Percentiles rank a stretch among this genome's conserved stretches.
Evolutionary conservation across 371 early-diverging fungal genomes (phyloP).

Genomic region (Lichtheimia ornata): DNA sequence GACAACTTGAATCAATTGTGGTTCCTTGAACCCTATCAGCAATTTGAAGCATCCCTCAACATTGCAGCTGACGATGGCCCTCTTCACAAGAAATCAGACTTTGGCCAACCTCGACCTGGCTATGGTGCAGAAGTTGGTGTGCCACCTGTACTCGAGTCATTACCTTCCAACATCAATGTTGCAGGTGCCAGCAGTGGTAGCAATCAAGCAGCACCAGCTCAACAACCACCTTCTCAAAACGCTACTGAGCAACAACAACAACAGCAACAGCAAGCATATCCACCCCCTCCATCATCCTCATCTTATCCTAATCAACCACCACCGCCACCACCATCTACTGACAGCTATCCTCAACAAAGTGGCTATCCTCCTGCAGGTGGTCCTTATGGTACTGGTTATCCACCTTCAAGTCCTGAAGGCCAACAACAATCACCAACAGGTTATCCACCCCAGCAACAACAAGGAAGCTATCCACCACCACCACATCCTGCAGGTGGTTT

Average conservation of each 20-base stretch:
- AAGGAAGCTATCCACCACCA: slow-evolving; percentile 3
- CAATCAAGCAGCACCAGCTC: too few relatives aligned
- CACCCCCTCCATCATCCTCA: not conserved
- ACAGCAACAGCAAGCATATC: not conserved
- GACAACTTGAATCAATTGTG: slow-evolving; percentile 52
- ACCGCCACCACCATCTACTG: not conserved
- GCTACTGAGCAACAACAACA: not conserved
- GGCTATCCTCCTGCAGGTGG: not conserved
- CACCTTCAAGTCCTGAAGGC: not conserved
- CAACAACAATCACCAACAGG: not conserved
- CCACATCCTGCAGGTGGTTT: slow-evolving; percentile 4
- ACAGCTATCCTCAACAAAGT: not conserved
- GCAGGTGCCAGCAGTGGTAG: slow-evolving; percentile 25
- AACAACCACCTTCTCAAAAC: too few relatives aligned
- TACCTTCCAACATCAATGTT: slow-evolving; percentile 47
- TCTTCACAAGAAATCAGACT: slow-evolving; percentile 45
- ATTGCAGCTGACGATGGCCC: slow-evolving; percentile 33
- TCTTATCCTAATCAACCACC: not conserved
- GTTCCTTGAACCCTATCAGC: slow-evolving; percentile 46
- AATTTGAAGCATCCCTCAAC: slow-evolving; percentile 37
- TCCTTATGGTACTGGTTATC: not conserved
- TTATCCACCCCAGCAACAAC: slow-evolving; percentile 1
- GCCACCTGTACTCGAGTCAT: slow-evolving; percentile 37
- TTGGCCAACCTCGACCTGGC: slow-evolving; percentile 47
- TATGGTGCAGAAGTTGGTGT: slow-evolving; percentile 51